These are phyloP conservation scores for Phytophthora boehmeriae DNA, from an alignment of 352 stramenopile species.

Conservation along the genomic window DNA sequence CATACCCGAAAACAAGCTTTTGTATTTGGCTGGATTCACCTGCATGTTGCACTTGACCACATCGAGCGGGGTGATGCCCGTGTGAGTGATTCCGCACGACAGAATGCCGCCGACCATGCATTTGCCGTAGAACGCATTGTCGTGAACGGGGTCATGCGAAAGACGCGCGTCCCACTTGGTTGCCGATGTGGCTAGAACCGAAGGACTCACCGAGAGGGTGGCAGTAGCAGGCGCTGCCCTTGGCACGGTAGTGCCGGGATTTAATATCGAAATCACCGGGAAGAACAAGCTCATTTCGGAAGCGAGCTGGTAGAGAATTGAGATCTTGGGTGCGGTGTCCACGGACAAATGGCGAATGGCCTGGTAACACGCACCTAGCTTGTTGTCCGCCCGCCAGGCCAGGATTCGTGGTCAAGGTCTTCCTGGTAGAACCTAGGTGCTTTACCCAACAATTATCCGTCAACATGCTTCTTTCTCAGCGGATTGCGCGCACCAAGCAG, in stretches of 20 bases:
- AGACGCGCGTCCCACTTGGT: slow-evolving; percentile 71
- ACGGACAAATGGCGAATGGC: slow-evolving; percentile 24
- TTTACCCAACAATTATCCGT: slow-evolving; percentile 32
- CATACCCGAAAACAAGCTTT: slow-evolving; percentile 66
- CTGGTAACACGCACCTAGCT: slow-evolving; percentile 9
- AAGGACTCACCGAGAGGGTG: slow-evolving; percentile 26
- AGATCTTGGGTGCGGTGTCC: slow-evolving; percentile 22
- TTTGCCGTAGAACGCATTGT: slow-evolving; percentile 90
- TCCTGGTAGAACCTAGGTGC: slow-evolving; percentile 8
- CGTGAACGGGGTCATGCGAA: slow-evolving; percentile 67
- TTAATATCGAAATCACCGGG: slow-evolving; percentile 65
- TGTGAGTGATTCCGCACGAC: slow-evolving; percentile 91
- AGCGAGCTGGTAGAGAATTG: slow-evolving; percentile 1
- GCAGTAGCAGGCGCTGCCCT: slow-evolving; percentile 13
- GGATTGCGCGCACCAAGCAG: slow-evolving; percentile 22
- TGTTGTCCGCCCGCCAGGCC: slow-evolving; percentile 18
- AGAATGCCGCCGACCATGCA: slow-evolving; percentile 91
- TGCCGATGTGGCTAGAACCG: slow-evolving; percentile 60
- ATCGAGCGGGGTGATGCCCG: slow-evolving; percentile 87
- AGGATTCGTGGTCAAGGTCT: too few species aligned
- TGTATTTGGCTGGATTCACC: slow-evolving; percentile 85
- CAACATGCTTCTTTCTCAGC: slow-evolving; percentile 26
- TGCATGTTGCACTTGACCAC: slow-evolving; percentile 95
- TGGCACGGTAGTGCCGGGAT: slow-evolving; percentile 29
- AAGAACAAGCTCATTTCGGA: slow-evolving; percentile 64